Evolutionary conservation across 1,284 basidiomycete species (phyloP).

Genomic region (Coniophora puteana): DNA sequence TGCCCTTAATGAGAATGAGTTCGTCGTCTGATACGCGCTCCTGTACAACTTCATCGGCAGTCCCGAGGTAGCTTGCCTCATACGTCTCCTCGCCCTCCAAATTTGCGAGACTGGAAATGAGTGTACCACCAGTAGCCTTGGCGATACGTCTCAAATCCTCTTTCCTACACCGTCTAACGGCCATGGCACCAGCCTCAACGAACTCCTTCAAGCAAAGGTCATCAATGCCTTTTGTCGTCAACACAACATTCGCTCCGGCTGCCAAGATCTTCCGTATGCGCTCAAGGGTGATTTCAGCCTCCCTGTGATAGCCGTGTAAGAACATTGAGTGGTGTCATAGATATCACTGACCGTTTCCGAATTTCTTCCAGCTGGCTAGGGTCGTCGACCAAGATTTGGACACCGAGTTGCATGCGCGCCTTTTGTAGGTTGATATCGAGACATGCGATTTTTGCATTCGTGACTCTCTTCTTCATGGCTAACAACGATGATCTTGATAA

Average conservation of each 20-base stretch:
- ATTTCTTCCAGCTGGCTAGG: constrained; percentile 97
- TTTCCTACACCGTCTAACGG: constrained; percentile 95
- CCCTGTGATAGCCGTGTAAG: constrained; percentile 47
- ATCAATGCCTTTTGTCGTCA: constrained; percentile 99
- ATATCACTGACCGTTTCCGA: constrained; percentile 69
- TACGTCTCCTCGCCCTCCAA: constrained; percentile 98
- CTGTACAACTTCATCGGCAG: constrained; percentile 94
- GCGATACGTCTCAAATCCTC: constrained; percentile 97
- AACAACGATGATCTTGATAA: constrained; percentile 1
- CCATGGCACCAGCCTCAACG: constrained; percentile 99
- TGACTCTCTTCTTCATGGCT: constrained; percentile 98
- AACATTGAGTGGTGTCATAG: background rate
- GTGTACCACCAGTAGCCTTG: constrained; percentile 93
- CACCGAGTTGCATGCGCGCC: constrained; percentile 95
- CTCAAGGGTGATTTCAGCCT: constrained; percentile 96
- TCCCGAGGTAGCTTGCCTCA: constrained; percentile 86
- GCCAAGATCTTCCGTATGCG: constrained; percentile 95
- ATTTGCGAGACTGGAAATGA: constrained; percentile 93
- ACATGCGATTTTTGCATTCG: constrained; percentile 95
- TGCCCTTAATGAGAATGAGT: constrained; percentile 95
- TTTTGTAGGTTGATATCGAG: constrained; percentile 99
- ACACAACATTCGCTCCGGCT: constrained; percentile 93
- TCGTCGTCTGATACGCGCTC: constrained; percentile 99
- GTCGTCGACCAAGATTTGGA: constrained; percentile 97
- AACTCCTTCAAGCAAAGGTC: constrained; percentile 99